Base-by-base conservation (phyloP, 148 eudicot species). In the Camellia lanceoleosa region DNA sequence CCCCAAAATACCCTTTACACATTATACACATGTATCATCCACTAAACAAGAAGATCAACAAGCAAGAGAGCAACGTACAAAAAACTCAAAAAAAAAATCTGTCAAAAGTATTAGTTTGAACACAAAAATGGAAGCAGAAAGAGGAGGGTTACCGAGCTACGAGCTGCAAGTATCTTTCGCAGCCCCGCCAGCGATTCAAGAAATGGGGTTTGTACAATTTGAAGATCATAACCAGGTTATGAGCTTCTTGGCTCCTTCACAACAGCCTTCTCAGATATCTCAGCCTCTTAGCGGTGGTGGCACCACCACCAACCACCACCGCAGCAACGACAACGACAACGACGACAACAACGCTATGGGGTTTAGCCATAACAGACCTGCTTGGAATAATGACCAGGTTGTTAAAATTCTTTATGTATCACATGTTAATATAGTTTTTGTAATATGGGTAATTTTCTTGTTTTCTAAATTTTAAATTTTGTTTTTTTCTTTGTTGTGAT, bases 381-480 rank as follows among this genome's bases (percentile, higher is more conserved):
- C 87, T 60, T 87, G 89, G 87, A 73, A 77, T 71, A 87, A 77
- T 59, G 78, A 84, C n/a, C 85, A 82, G 81, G 89, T 84, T 7
- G 16, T 2, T 76, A 0, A 41, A 16, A 3, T 43, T 68, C 13
- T 16, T 68, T 12, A 10, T 5, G 3, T 16, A 62, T 16, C 30
- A 2, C 5, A 16, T 62, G 4, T 19, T 63, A 4, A 2, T 5
- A 16, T 38, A 56, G 8, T 0, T 14, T 12, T 73, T 54, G 18
- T 55, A 41, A 56, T 55, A 58, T 74, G 65, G 20, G 49, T 38
- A 14, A 30, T 5, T 13, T 18, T 3, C 30, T n/a, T 42, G 8
- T 16, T 42, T 56, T 6, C 10, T 42, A 3, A 10, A 7, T 30
- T 62, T 38, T 64, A 64, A 23, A 5, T 64, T 4, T n/a, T 64